phyloP scores from a whole-genome alignment of 1,284 basidiomycete species.

The Pseudozyma hubeiensis region DNA sequence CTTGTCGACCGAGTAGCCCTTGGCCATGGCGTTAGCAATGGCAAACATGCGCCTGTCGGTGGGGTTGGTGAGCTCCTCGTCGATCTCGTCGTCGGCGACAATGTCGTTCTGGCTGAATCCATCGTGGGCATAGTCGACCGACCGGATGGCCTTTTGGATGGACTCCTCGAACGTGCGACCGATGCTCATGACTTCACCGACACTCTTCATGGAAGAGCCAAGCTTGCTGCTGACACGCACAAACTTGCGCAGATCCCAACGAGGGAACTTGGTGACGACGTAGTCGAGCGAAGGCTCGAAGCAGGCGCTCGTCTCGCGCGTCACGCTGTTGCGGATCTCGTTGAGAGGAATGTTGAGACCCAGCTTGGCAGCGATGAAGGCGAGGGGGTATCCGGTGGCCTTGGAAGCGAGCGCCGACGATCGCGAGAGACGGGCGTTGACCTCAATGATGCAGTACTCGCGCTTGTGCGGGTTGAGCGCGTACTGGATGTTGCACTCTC shows the following conservation, averaged over 20 bases:
- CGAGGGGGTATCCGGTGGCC: constrained; percentile 96
- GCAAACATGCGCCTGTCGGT: constrained; percentile 93
- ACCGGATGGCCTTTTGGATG: constrained; percentile 95
- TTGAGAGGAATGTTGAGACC: constrained; percentile 96
- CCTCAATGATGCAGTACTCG: constrained; percentile 99
- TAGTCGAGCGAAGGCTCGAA: constrained; percentile 99
- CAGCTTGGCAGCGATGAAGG: constrained; percentile 97
- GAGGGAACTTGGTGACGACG: constrained; percentile 96
- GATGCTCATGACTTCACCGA: constrained; percentile 99
- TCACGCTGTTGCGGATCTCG: constrained; percentile 97
- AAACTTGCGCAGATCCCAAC: constrained; percentile 99
- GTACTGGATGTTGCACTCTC: constrained; percentile 99
- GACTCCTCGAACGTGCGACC: constrained; percentile 98
- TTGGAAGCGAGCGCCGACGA: constrained; percentile 98
- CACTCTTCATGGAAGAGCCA: constrained; percentile 82
- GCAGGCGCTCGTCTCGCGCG: constrained; percentile 94
- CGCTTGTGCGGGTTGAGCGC: constrained; percentile 93
- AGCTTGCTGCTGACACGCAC: constrained; percentile 70
- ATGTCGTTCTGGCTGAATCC: constrained; percentile 91
- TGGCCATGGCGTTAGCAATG: constrained; percentile 86
- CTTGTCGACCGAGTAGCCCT: constrained; percentile 92
- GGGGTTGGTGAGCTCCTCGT: constrained; percentile 86
- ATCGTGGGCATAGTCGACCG: constrained; percentile 92
- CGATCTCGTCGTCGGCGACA: constrained; percentile 77
- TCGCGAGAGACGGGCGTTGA: constrained; percentile 97